phyloP scores from a whole-genome alignment of 768 basidiomycete genomes.

The Suillus hirtellus region DNA sequence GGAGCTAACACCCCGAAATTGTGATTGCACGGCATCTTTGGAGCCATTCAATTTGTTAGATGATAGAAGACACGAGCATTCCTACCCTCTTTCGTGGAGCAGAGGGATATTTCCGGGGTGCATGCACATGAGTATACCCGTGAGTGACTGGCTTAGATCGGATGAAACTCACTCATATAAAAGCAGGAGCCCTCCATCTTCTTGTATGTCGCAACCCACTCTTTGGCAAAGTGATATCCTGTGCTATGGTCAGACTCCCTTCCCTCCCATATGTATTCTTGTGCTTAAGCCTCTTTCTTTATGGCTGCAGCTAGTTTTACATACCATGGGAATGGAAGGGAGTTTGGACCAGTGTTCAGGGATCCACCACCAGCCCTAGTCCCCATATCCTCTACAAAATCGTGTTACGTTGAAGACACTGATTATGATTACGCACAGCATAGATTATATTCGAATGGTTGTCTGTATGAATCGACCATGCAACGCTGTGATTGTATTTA shows the following conservation, averaged over 20 bases:
- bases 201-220: neutral
- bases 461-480: neutral
- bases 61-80: conserved; percentile 1
- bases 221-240: conserved; percentile 13
- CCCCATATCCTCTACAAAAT: conserved; percentile 7
- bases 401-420: conserved; percentile 3
- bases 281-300: conserved; percentile 31
- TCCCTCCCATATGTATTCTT: conserved; percentile 29
- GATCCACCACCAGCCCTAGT: conserved; percentile 10
- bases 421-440: neutral
- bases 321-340: conserved; percentile 55
- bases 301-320: conserved; percentile 32
- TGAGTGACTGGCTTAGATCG: neutral
- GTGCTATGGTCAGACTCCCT: conserved; percentile 30
- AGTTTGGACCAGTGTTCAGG: conserved; percentile 30
- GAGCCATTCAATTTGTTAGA: neutral
- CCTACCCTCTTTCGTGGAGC: conserved; percentile 2
- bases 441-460: neutral
- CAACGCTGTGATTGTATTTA: neutral
- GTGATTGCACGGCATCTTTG: neutral
- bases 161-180: neutral
- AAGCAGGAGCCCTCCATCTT: neutral
- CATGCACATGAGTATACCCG: neutral
- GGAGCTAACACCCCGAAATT: neutral
- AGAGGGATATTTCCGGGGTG: neutral